A percentile compares a stretch with the other conserved stretches of the same genome.
Evolutionary conservation across 176 grass and related monocot species (phyloP).

Genomic region (Carex kokanica): DNA sequence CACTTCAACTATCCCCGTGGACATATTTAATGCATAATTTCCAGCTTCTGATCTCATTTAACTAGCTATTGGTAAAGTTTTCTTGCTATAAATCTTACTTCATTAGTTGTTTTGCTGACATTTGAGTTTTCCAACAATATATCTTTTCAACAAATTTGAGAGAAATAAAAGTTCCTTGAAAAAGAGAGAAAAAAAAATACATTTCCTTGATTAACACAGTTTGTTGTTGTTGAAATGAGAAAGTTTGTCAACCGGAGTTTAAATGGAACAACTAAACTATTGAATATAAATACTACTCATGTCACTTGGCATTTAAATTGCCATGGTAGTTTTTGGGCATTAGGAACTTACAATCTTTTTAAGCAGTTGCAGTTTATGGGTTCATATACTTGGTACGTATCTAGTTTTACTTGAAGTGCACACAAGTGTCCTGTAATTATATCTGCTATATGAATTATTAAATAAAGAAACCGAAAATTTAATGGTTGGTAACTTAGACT

Average conservation of each 20-base stretch:
- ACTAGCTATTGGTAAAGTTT: constrained; percentile 40
- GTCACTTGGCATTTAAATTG: constrained; percentile 32
- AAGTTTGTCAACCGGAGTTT: constrained; percentile 34
- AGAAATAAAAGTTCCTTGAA: not conserved
- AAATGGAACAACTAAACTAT: constrained; percentile 19
- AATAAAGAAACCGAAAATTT: not conserved
- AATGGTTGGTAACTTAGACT: not conserved
- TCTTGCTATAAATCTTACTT: constrained; percentile 32
- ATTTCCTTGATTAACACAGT: constrained; percentile 4
- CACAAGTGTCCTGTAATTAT: not conserved
- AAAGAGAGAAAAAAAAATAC: not conserved
- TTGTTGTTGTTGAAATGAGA: constrained; percentile 23
- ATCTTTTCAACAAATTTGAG: not conserved
- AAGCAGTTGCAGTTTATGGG: constrained; percentile 1
- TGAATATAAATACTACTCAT: constrained; percentile 39
- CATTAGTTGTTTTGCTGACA: constrained; percentile 22
- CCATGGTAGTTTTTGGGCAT: constrained; percentile 21
- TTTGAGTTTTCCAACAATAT: not conserved
- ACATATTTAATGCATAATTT: constrained; percentile 75
- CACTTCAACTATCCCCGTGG: constrained; percentile 53
- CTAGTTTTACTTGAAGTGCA: not conserved
- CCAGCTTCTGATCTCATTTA: constrained; percentile 55
- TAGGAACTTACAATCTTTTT: not conserved
- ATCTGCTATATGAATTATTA: not conserved
- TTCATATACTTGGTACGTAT: not conserved